Evolutionary conservation across 495 filamentous ascomycete species (phyloP).

Genomic region (Podospora conica): DNA sequence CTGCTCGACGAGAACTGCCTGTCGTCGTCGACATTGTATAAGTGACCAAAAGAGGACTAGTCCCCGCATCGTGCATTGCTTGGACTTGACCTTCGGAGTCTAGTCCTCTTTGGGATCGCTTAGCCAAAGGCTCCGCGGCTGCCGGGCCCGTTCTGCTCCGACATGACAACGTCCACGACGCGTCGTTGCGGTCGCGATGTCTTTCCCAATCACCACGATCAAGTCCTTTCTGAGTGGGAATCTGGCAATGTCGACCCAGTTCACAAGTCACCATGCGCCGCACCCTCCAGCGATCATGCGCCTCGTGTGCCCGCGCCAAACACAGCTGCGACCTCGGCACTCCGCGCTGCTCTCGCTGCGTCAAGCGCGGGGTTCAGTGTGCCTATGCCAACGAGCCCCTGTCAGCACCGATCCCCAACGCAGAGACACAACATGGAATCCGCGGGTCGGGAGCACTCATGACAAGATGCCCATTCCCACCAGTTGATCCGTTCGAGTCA

Average conservation of each 20-base stretch:
- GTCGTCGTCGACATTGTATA: not conserved
- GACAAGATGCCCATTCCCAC: conserved; percentile 12
- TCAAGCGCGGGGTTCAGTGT: conserved; percentile 38
- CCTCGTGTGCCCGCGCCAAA: conserved; percentile 45
- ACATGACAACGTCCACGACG: not conserved
- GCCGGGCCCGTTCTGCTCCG: not conserved
- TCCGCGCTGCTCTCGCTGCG: conserved; percentile 45
- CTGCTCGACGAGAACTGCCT: no score
- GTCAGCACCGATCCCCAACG: conserved; percentile 12
- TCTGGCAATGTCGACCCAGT: not conserved
- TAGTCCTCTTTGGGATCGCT: conserved; percentile 12
- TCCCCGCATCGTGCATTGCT: conserved; percentile 7
- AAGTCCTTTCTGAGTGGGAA: not conserved
- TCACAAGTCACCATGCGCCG: conserved; percentile 33
- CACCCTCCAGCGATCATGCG: conserved; percentile 46
- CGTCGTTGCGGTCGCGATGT: no score
- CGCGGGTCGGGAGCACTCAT: no score
- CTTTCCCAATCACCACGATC: no score
- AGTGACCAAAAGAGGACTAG: conserved; percentile 12
- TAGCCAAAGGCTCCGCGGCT: not conserved
- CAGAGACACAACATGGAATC: no score
- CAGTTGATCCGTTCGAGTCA: conserved; percentile 47
- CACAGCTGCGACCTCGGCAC: conserved; percentile 44
- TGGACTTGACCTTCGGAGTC: no score
- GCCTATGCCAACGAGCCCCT: conserved; percentile 45